Evolutionary conservation across 345 rosid genomes (phyloP), one percentile per base, ranked within the genome.

Genomic region (Carallia brachiata): DNA sequence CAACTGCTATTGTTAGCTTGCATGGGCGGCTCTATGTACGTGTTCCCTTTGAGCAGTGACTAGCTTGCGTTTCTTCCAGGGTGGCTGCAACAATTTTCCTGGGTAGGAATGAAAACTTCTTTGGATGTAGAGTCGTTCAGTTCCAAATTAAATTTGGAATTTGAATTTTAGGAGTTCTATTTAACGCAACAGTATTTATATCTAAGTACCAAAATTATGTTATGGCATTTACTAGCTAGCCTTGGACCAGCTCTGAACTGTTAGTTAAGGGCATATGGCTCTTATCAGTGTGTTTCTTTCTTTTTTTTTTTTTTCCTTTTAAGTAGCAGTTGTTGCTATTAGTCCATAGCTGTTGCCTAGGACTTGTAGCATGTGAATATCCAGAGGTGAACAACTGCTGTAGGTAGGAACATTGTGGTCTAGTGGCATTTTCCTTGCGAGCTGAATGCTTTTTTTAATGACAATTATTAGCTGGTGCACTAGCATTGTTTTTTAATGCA

Each of bases 21-120:
- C 93, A 93, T 48, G 98, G 98, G 15, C 81, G 91, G 58, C 84
- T 89, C 68, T 84, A 80, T 73, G 81, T 93, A 1, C 87, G 87
- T 4, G 91, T 78, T 56, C 90, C 90, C 2, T 83, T 83, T 23
- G 90, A 89, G 83, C 59, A 36, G 27, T 58, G 72, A 52, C 34
- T 73, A 6, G 73, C 65, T 17, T 75, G 59, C 58, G 6, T 47
- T 62, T 64, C 64, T 75, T 66, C 18, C 47, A 23, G 70, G 62
- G 30, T 30, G 54, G 50, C 52, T 31, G 23, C 1, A 52, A 57
- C 62, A 58, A 47, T 27, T 59, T 61, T 68, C 55, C 36, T n/a
- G 52, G 47, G 53, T 63, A 69, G 81, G 71, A 55, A 70, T 70
- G 61, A 47, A 18, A 67, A 28, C 62, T 54, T 54, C 61, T 62